phyloP scores from a whole-genome alignment of 2,329 filamentous ascomycete genomes.

The Alternaria tenuissima region DNA sequence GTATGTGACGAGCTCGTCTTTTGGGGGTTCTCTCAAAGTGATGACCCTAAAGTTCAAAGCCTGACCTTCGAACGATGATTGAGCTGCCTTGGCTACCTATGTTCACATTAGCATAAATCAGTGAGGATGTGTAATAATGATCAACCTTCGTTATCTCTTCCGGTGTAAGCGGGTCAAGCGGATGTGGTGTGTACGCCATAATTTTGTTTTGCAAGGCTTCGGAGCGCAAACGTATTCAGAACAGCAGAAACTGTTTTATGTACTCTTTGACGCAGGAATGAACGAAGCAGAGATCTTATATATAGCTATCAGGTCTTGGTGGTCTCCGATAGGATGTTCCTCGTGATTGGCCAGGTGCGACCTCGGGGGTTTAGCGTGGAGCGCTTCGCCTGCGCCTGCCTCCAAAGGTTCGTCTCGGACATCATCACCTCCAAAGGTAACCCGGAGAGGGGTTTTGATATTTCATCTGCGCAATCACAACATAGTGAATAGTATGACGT shows the following conservation, averaged over 20 bases:
- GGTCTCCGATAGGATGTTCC: not conserved
- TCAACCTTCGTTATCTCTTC: slow-evolving; percentile 13
- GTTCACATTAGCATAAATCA: rapidly evolving
- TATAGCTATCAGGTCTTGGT: not conserved
- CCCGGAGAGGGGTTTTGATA: not conserved
- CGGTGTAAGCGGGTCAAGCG: slow-evolving; percentile 17
- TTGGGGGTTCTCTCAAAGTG: slow-evolving; percentile 60
- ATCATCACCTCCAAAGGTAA: not conserved
- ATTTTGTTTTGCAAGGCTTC: not conserved
- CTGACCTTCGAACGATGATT: slow-evolving; percentile 44
- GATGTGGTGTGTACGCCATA: slow-evolving; percentile 2
- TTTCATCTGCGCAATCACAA: not conserved
- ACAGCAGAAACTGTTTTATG: not conserved
- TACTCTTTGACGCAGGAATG: not conserved
- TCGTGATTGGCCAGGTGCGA: not conserved
- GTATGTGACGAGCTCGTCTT: slow-evolving; percentile 57
- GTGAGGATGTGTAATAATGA: not conserved
- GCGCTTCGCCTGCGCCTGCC: not conserved
- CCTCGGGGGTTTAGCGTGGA: not conserved
- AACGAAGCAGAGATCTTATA: not conserved
- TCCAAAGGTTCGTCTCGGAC: not conserved
- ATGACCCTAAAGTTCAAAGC: slow-evolving; percentile 59
- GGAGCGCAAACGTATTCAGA: not conserved
- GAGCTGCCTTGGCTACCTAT: slow-evolving; percentile 44
- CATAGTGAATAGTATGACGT: not conserved